These are phyloP conservation scores for Mycena filopes DNA, from an alignment of 768 basidiomycete species.

Conservation along the genomic window DNA sequence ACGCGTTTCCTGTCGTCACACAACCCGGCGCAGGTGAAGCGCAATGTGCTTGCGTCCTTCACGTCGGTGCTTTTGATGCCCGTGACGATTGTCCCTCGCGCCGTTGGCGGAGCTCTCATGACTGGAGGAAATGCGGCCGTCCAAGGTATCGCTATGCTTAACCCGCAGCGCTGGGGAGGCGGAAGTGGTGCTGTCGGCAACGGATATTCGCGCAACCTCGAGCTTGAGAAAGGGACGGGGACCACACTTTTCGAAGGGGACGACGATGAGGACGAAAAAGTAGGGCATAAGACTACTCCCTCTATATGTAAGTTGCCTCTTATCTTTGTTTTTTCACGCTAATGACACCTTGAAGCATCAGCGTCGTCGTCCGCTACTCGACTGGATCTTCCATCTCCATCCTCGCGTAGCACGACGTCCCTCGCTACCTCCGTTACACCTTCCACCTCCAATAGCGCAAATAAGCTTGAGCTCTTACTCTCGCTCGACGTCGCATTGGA, in stretches of 20 bases:
- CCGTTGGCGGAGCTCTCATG: constrained; percentile 73
- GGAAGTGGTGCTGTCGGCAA: constrained; percentile 37
- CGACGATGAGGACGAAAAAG: constrained; percentile 44
- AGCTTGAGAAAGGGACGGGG: constrained; percentile 50
- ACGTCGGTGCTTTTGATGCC: constrained; percentile 90
- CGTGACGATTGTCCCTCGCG: constrained; percentile 94
- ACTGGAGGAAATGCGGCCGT: constrained; percentile 82
- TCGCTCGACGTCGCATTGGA: constrained; percentile 92
- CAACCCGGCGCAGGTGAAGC: constrained; percentile 92
- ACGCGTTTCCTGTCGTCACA: constrained; percentile 83
- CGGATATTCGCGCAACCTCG: constrained; percentile 51
- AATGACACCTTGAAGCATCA: constrained; percentile 18
- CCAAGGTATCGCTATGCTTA: constrained; percentile 89
- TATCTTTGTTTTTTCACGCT: background rate
- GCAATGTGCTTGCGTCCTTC: constrained; percentile 93
- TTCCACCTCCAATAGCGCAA: constrained; percentile 15
- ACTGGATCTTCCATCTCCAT: constrained; percentile 31
- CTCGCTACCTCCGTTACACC: constrained; percentile 31
- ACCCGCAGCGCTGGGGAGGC: constrained; percentile 87
- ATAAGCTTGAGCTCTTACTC: constrained; percentile 84
- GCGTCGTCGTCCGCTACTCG: constrained; percentile 38
- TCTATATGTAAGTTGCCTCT: constrained; percentile 24
- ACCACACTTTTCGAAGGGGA: constrained; percentile 48
- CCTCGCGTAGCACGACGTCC: constrained; percentile 29
- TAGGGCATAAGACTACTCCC: constrained; percentile 12